A percentile compares a stretch with the other conserved stretches of the same genome.
phyloP scores from a whole-genome alignment of 129 eudicot species.

The Lonicera japonica region DNA sequence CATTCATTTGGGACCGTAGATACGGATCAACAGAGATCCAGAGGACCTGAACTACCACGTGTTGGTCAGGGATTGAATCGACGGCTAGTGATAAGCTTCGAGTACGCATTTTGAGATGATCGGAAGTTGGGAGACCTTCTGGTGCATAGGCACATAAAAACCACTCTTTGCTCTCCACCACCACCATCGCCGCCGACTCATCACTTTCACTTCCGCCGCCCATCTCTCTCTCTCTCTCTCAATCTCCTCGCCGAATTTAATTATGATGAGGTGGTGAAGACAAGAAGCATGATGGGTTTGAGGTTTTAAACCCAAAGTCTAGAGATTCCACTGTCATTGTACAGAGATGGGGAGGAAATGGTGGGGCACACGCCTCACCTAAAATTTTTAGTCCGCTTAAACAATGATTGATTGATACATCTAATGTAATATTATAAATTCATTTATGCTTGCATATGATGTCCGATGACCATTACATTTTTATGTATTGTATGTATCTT shows the following conservation, averaged over 20 bases:
- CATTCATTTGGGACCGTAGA: slow-evolving; percentile 32
- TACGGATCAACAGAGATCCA: slow-evolving; percentile 38
- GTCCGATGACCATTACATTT: no score
- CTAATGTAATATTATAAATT: no score
- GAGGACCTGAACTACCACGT: slow-evolving; percentile 29
- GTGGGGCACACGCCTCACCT: no score
- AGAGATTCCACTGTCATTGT: no score
- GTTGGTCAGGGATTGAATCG: slow-evolving; percentile 31
- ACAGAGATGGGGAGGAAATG: no score
- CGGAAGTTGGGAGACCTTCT: slow-evolving; percentile 34
- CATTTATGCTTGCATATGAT: no score
- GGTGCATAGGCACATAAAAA: slow-evolving; percentile 29
- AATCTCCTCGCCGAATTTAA: neutral
- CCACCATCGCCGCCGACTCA: neutral
- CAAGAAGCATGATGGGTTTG: no score
- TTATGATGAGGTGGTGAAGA: neutral
- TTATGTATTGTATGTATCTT: no score
- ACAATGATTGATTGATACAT: no score
- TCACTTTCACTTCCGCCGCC: slow-evolving; percentile 7
- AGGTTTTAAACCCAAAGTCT: no score
- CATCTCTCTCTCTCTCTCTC: slow-evolving; percentile 10
- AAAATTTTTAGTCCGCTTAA: no score
- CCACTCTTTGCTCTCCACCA: slow-evolving; percentile 41
- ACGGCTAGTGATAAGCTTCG: slow-evolving; percentile 11
- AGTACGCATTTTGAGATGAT: slow-evolving; percentile 37